These are phyloP conservation scores for Mucor irregularis DNA, from an alignment of 371 early-diverging fungal genomes.

Conservation along the genomic window DNA sequence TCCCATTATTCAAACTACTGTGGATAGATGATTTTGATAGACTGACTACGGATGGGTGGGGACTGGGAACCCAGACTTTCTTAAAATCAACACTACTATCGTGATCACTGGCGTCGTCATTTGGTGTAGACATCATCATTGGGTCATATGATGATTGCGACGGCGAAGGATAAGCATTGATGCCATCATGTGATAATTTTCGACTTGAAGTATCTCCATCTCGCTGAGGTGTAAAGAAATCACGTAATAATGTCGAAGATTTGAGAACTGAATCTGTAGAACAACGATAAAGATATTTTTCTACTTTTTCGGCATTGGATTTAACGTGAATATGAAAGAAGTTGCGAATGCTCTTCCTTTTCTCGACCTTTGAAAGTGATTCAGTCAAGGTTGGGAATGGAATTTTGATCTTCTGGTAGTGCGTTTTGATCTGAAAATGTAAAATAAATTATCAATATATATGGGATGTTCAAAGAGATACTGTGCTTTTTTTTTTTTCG, in stretches of 20 bases:
- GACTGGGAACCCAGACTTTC: conserved; percentile 19
- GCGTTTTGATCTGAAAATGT: conserved; percentile 48
- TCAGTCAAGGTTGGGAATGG: conserved; percentile 43
- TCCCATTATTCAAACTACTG: neutral
- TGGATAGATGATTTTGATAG: neutral
- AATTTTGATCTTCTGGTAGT: conserved; percentile 46
- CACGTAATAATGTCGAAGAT: conserved; percentile 42
- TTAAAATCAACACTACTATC: conserved; percentile 8
- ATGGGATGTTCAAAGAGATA: neutral
- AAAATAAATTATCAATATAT: too few relatives aligned
- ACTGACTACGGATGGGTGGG: conserved; percentile 11
- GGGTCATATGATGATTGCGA: conserved; percentile 2
- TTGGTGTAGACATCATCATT: neutral
- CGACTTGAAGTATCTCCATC: conserved; percentile 34
- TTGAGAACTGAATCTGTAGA: conserved; percentile 31
- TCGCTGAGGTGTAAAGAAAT: conserved; percentile 50
- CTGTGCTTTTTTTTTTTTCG: neutral
- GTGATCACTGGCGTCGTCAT: neutral
- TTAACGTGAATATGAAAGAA: conserved; percentile 26
- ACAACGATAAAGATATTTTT: conserved; percentile 44
- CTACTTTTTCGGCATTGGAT: conserved; percentile 48
- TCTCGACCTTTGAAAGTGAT: conserved; percentile 24
- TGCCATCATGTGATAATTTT: neutral
- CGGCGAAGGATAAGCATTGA: neutral
- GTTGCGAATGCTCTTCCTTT: conserved; percentile 37